Evolutionary conservation across 2,329 filamentous ascomycete species (phyloP), one percentile per base, ranked within the genome.

Genomic region (Neonectria punicea): DNA sequence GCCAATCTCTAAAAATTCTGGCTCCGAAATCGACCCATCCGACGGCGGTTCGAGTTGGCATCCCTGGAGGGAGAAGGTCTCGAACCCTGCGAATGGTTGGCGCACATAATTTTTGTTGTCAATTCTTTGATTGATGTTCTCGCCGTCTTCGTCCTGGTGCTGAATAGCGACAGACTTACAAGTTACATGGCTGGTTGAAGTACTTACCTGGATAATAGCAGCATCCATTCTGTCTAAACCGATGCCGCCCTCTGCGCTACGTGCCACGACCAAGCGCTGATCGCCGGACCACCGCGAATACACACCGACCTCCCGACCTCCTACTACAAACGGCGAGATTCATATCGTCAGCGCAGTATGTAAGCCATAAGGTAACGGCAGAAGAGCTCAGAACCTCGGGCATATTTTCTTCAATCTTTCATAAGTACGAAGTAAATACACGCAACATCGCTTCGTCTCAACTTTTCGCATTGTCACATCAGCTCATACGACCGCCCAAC

Each of bases 11-110:
- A 61, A 68, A 68, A 65, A 57, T 58, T 68, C 63, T 68, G 60
- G 60, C 53, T 68, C 69, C 70, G 62, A 71, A 73, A 73, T 74
- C 72, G 72, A 73, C 72, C 72, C 69, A 74, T 73, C 59, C 53
- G 55, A 53, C 49, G 41, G 56, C 50, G 58, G 46, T 51, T 67
- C 36, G 16, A 6, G 36, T n/a, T 39, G 14, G 58, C 58, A 55
- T 59, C 57, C 47, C 46, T 63, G 39, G 39, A 57, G 20, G 20
- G 55, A 30, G 34, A 54, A 58, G 46, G 49, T 50, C 55, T 58
- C 36, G 16, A 5, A 32, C 60, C 13, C n/a, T 54, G 49, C 43
- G n/a, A 20, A 41, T 43, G 25, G 34, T 16, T 44, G 44, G 34
- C 61, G 56, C 61, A 63, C 61, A 55, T 20, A 36, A 44, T 34